phyloP scores from a whole-genome alignment of 2,329 filamentous ascomycete species.

The Claviceps arundinis region DNA sequence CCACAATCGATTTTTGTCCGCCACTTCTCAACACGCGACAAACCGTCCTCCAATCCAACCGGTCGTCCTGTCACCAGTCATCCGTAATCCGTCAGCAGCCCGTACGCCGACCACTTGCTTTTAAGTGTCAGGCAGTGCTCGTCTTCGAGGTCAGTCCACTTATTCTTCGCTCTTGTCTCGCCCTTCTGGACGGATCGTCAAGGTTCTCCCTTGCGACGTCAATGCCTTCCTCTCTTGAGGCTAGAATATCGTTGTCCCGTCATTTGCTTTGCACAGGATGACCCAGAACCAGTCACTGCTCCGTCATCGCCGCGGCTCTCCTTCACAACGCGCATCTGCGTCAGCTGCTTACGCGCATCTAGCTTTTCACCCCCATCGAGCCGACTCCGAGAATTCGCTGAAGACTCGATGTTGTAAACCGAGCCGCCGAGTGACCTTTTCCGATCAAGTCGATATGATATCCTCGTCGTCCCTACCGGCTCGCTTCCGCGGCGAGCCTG shows the following conservation, averaged over 20 bases:
- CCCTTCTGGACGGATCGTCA: background rate
- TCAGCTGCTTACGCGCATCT: slow-evolving; percentile 4
- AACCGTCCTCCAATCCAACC: background rate
- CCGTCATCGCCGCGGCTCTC: background rate
- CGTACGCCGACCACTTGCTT: background rate
- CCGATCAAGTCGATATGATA: slow-evolving; percentile 32
- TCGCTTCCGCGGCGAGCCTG: slow-evolving; percentile 48
- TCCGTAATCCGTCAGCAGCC: background rate
- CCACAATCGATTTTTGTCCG: slow-evolving; percentile 4
- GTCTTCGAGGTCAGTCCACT: slow-evolving; percentile 1
- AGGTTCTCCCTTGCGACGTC: background rate
- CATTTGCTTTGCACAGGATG: background rate
- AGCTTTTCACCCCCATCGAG: slow-evolving; percentile 6
- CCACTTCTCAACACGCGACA: slow-evolving; percentile 1
- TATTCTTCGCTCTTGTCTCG: background rate
- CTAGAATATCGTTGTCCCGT: background rate
- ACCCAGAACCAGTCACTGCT: background rate
- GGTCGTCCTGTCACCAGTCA: background rate
- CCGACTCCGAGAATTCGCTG: slow-evolving; percentile 8
- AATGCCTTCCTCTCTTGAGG: background rate
- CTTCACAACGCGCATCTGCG: background rate
- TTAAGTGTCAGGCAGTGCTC: background rate
- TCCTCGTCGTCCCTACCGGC: slow-evolving; percentile 42
- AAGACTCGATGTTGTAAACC: slow-evolving; percentile 22
- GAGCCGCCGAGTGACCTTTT: slow-evolving; percentile 18